These are phyloP conservation scores for Leccinum uliginosum DNA, from an alignment of 768 basidiomycete species.

Conservation along the genomic window DNA sequence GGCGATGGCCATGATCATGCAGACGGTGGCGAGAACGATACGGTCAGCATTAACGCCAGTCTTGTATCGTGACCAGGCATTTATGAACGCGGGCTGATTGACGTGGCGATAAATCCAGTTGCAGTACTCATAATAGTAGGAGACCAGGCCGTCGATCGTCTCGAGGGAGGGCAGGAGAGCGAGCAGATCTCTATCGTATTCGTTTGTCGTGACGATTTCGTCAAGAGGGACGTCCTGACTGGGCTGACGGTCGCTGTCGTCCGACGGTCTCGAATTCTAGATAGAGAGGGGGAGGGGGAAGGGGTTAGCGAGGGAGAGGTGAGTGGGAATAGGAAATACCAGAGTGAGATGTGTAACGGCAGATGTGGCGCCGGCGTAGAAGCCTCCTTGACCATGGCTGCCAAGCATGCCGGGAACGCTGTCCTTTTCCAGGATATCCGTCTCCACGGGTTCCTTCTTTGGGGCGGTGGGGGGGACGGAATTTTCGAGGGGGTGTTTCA, in stretches of 20 bases:
- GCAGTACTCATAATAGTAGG: constrained; percentile 81
- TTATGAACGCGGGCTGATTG: constrained; percentile 55
- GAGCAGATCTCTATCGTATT: constrained; percentile 73
- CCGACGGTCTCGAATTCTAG: constrained; percentile 46
- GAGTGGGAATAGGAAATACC: constrained; percentile 33
- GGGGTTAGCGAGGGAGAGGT: constrained; percentile 2
- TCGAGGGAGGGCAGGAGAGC: constrained; percentile 59
- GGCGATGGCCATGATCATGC: constrained; percentile 70
- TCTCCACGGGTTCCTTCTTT: constrained; percentile 52
- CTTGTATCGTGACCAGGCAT: constrained; percentile 74
- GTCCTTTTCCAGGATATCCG: constrained; percentile 43
- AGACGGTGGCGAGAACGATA: constrained; percentile 65
- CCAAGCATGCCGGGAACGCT: constrained; percentile 63
- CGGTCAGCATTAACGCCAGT: constrained; percentile 61
- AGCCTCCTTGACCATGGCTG: constrained; percentile 58
- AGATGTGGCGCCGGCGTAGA: constrained; percentile 79
- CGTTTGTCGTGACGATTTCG: constrained; percentile 41
- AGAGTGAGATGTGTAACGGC: constrained; percentile 64
- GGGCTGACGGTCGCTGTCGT: constrained; percentile 48
- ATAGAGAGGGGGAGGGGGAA: constrained; percentile 15
- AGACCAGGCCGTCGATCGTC: constrained; percentile 67
- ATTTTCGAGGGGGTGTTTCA: constrained; percentile 25
- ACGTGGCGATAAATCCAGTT: constrained; percentile 85
- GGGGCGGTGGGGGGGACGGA: constrained; percentile 33
- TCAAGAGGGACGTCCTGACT: constrained; percentile 44